A percentile compares a stretch with the other conserved stretches of the same genome.
Conservation (phyloP, 2,329 filamentous ascomycete genomes). For the Cadophora malorum region DNA sequence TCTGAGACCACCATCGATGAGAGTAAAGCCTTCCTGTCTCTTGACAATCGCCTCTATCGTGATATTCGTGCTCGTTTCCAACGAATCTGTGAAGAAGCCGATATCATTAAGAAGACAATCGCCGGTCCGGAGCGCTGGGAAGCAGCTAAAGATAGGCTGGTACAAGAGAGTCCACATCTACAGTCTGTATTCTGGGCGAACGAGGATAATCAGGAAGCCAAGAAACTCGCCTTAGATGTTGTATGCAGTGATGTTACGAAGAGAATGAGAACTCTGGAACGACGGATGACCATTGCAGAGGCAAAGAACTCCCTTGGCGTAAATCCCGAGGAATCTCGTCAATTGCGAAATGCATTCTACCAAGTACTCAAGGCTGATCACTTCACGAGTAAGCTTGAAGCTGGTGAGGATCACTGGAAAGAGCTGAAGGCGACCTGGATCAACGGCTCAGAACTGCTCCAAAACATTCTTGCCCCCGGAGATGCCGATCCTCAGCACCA, state of each 20-base stretch:
- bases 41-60: constrained; percentile 69
- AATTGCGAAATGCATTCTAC: constrained; percentile 70
- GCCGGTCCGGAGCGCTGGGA: constrained; percentile 79
- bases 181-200: constrained; percentile 65
- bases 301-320: constrained; percentile 75
- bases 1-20: constrained; percentile 85
- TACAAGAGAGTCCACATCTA: constrained; percentile 69
- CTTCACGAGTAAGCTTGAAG: constrained; percentile 76
- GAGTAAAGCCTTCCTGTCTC: constrained; percentile 70
- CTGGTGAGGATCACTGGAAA: constrained; percentile 74
- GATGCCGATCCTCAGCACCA: constrained; percentile 58
- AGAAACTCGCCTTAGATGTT: constrained; percentile 75
- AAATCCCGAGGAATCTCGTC: constrained; percentile 71
- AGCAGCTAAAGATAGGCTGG: constrained; percentile 69
- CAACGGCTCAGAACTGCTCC: constrained; percentile 60
- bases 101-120: constrained; percentile 76
- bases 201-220: constrained; percentile 63
- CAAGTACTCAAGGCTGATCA: constrained; percentile 68
- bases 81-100: constrained; percentile 69
- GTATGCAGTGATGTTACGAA: constrained; percentile 86
- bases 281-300: constrained; percentile 74
- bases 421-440: constrained; percentile 74
- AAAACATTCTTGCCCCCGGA: constrained; percentile 57
- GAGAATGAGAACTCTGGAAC: constrained; percentile 69
- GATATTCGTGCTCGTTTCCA: constrained; percentile 71